Evolutionary conservation across 202 grass and related monocot species (phyloP).

Genomic region (Thinopyrum obtusiflorum): DNA sequence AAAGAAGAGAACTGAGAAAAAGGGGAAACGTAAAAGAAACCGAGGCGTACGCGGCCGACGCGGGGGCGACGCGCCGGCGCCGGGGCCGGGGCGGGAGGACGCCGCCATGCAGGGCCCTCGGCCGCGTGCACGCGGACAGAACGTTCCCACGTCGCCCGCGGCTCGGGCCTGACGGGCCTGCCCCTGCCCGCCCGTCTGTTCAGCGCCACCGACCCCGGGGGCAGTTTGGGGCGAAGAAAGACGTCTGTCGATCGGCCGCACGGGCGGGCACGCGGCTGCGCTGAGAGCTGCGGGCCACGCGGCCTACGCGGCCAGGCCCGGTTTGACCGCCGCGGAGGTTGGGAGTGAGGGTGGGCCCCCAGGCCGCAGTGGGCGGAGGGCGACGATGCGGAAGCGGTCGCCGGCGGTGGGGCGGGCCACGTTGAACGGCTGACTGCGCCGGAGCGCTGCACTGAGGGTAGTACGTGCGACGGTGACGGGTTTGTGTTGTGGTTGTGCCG

Average conservation of each 20-base stretch:
- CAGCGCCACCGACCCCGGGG: not conserved
- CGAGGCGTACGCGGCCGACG: conserved; percentile 35
- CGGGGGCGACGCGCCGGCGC: not conserved
- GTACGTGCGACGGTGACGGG: not conserved
- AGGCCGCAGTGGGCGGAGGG: not conserved
- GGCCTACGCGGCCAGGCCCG: not conserved
- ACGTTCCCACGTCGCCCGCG: conserved; percentile 5
- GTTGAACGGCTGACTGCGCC: not conserved
- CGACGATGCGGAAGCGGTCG: not conserved
- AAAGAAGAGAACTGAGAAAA: not conserved
- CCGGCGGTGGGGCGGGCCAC: not conserved
- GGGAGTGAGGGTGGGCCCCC: not conserved
- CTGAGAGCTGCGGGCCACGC: not conserved
- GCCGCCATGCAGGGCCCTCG: not conserved
- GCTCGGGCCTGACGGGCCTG: not conserved
- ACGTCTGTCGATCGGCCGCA: not conserved
- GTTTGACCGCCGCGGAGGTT: not conserved
- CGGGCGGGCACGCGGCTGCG: not conserved
- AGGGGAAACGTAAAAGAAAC: conserved; percentile 19
- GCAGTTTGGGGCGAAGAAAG: not conserved
- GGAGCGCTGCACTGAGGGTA: not conserved
- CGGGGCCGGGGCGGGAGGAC: not conserved
- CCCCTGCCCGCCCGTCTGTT: not conserved
- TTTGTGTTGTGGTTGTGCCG: not conserved
- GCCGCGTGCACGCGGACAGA: not conserved